Base-by-base conservation (phyloP, 805 yeast species). In the Jamesozyma spencerorum region DNA sequence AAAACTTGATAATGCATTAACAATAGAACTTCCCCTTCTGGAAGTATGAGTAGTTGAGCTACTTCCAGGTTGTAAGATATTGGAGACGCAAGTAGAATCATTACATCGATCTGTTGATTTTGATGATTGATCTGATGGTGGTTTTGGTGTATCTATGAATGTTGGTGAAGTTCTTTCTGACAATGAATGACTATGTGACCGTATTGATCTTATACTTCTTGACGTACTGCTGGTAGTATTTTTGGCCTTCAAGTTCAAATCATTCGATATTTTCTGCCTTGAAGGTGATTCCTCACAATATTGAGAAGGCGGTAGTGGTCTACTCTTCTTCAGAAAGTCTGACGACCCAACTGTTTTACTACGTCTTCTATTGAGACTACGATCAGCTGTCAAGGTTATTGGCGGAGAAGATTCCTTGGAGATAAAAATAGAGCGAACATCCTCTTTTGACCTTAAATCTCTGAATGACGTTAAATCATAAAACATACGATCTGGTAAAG, bases 1-100 rank as follows among this genome's bases (percentile, higher is more conserved):
- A 44, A 66, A 53, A 44, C 57, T 64, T 31, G 65, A 65, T 15
- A 67, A 41, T 0, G 69, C 60, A 40, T 57, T 64, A 1, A 62
- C 70, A 10, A 67, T 44, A 0, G 69, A 64, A 6, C 62, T 57
- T 39, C 64, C 64, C 47, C 68, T 28, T n/a, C 42, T 36, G 3
- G 46, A 18, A 22, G 18, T 17, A 12, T 5, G 39, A 18, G 24
- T 29, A 11, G 39, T 15, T 26, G 26, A 22, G 10, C 26, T 22
- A 22, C 26, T 22, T 10, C 26, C 26, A 7, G 6, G 26, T 22
- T 22, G 26, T 22, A 22, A 10, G 6, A 22, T 7, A 7, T 6
- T 22, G 6, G 26, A 10, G 10, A 22, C 10, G 26, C 10, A 7
- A 10, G 10, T 10, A 22, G 26, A 22, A 10, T 22, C 26, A 22